These are phyloP conservation scores for Aspergillus sclerotialis DNA, from an alignment of 2,329 filamentous ascomycete genomes.

Conservation along the genomic window DNA sequence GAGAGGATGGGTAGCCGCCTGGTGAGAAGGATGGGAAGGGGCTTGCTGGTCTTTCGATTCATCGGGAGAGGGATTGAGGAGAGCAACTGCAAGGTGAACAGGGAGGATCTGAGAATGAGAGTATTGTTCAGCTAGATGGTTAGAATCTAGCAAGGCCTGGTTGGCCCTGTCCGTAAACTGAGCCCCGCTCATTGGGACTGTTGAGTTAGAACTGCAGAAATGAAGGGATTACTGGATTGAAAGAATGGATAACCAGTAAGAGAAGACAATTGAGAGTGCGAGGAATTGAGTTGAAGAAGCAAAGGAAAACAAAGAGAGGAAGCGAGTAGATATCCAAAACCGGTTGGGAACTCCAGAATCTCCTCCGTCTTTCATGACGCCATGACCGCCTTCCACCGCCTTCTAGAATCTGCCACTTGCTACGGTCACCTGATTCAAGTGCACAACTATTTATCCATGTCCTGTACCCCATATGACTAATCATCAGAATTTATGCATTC, in stretches of 20 bases:
- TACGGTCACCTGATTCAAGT: not conserved
- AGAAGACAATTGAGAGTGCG: not conserved
- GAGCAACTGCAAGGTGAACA: conserved; percentile 68
- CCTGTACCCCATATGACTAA: too few relatives aligned
- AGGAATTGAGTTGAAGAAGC: not conserved
- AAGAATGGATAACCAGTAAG: not conserved
- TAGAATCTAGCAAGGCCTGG: conserved; percentile 82
- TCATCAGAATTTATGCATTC: too few relatives aligned
- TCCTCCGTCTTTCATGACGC: conserved; percentile 19
- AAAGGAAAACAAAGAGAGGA: conserved; percentile 3
- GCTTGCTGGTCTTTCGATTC: conserved; percentile 73
- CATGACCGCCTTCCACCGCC: conserved; percentile 26
- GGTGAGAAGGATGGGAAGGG: conserved; percentile 57
- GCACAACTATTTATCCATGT: too few relatives aligned
- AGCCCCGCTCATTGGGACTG: conserved; percentile 37
- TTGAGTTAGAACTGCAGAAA: conserved; percentile 1
- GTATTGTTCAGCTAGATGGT: conserved; percentile 81
- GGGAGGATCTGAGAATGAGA: conserved; percentile 85
- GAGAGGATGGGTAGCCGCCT: conserved; percentile 60
- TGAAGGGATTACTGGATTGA: conserved; percentile 4
- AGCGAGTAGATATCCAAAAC: conserved; percentile 15
- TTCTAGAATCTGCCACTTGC: conserved; percentile 20
- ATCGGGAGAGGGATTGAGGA: conserved; percentile 41
- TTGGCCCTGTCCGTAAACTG: conserved; percentile 89
- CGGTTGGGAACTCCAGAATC: conserved; percentile 8